A percentile compares a stretch with the other conserved stretches of the same genome.
phyloP scores from a whole-genome alignment of 2,329 filamentous ascomycete genomes.

The Fusarium metavorans region DNA sequence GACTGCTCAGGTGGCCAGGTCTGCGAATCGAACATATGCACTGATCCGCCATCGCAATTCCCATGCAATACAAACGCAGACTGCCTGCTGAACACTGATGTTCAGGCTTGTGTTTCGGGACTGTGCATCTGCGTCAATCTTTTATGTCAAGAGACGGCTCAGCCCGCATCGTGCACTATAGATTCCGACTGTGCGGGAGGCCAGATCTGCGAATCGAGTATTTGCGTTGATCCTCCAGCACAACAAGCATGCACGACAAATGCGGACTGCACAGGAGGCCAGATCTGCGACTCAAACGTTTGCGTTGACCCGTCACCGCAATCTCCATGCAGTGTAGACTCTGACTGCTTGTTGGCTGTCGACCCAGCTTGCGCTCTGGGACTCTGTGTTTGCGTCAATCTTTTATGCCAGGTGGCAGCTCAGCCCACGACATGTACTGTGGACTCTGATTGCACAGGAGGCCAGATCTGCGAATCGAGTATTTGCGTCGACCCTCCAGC shows the following conservation, averaged over 20 bases:
- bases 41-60: not conserved
- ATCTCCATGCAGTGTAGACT: not conserved
- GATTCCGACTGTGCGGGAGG: not conserved
- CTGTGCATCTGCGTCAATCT: not conserved
- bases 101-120: not conserved
- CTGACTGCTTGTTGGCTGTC: not conserved
- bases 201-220: not conserved
- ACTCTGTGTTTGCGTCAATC: not conserved
- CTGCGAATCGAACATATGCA: conserved; percentile 9
- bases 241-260: not conserved
- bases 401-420: not conserved
- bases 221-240: not conserved
- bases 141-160: not conserved
- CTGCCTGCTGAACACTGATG: not conserved
- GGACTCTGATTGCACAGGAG: not conserved
- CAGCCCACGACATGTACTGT: not conserved
- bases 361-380: not conserved
- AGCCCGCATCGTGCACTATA: not conserved
- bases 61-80: not conserved
- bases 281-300: not conserved
- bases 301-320: not conserved
- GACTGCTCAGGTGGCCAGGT: conserved; percentile 8
- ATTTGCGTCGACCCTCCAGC: not conserved
- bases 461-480: not conserved
- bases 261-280: not conserved